These are phyloP conservation scores for Dissoconium aciculare DNA, from an alignment of 2,329 filamentous ascomycete genomes.

Conservation along the genomic window DNA sequence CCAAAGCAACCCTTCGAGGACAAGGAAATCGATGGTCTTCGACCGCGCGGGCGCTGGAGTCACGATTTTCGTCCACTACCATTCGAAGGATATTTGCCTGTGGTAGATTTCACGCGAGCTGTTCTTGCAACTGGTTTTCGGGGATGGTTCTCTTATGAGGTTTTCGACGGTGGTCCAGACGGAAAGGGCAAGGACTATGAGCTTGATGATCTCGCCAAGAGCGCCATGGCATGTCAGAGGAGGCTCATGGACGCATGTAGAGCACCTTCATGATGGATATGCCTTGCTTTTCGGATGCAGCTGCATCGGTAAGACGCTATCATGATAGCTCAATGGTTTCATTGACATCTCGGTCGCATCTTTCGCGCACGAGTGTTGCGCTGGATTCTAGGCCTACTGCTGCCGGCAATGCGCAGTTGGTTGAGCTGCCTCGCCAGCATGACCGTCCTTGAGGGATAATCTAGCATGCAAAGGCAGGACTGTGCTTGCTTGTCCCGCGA, in stretches of 20 bases:
- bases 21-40: conserved; percentile 36
- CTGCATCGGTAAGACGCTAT: too few species aligned
- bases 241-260: conserved; percentile 26
- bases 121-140: conserved; percentile 53
- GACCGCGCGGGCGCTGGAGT: conserved; percentile 54
- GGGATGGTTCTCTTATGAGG: conserved; percentile 53
- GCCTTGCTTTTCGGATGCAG: too few species aligned
- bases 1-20: conserved; percentile 40
- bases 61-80: conserved; percentile 55
- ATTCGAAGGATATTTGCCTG: conserved; percentile 56
- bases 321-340: too few species aligned
- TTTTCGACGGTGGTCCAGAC: conserved; percentile 48
- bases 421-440: too few species aligned
- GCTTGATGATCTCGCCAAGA: conserved; percentile 25
- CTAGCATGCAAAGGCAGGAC: too few species aligned
- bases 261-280: too few species aligned
- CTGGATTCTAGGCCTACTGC: too few species aligned
- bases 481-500: too few species aligned
- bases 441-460: too few species aligned
- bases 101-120: conserved; percentile 48
- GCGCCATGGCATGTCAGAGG: conserved; percentile 19
- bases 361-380: too few species aligned
- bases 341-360: too few species aligned
- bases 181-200: conserved; percentile 40
- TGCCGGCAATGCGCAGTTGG: too few species aligned